Percentiles rank a stretch among this genome's conserved stretches.
Conservation (phyloP, 805 yeast species). For the Saturnispora saitoi region DNA sequence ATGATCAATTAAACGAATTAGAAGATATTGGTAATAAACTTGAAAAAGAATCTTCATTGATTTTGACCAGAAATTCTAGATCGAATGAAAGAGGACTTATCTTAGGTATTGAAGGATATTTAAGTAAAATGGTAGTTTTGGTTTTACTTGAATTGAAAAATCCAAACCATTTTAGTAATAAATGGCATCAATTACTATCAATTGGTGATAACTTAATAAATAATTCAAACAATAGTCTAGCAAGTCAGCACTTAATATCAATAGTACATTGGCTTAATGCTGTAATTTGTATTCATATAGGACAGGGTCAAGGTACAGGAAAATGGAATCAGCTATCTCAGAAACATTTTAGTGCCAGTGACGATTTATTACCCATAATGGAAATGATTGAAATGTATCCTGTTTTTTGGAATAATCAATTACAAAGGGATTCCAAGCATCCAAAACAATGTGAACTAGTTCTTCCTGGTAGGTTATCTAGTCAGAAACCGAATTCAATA, state of each 20-base stretch:
- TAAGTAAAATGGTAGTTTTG: conserved; percentile 1
- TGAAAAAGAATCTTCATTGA: background rate
- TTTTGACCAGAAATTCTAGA: background rate
- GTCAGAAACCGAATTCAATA: background rate
- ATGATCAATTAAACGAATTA: background rate
- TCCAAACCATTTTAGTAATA: background rate
- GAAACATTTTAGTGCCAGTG: background rate
- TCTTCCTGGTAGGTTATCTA: conserved; percentile 5
- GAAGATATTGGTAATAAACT: background rate
- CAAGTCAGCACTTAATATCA: background rate
- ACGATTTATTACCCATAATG: background rate
- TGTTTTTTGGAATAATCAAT: conserved; percentile 6
- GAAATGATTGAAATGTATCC: conserved; percentile 5
- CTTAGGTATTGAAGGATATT: background rate
- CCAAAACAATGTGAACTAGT: conserved; percentile 1
- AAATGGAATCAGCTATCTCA: conserved; percentile 4
- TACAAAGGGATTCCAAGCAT: background rate
- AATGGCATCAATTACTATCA: background rate
- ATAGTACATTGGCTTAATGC: conserved; percentile 3
- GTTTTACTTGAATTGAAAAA: background rate
- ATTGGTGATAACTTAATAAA: conserved; percentile 1
- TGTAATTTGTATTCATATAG: background rate
- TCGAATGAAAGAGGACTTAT: background rate
- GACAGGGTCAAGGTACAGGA: background rate
- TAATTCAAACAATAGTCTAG: background rate